phyloP scores from a whole-genome alignment of 1,139 yeast genomes.

The Yamadazyma pseudoaaseri region DNA sequence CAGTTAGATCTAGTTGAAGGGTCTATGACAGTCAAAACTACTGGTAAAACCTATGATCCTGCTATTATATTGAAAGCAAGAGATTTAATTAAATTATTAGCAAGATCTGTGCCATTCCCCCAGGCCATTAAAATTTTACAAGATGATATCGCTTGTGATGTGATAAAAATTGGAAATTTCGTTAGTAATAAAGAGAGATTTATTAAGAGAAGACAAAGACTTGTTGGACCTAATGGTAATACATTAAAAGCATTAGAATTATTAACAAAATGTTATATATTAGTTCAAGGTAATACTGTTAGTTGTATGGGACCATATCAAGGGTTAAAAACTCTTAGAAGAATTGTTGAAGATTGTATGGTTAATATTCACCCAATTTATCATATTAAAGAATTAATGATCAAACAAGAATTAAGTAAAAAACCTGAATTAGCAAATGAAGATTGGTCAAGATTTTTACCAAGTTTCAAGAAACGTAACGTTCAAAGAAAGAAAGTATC shows the following conservation, averaged over 20 bases:
- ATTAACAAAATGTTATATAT: conserved; percentile 86
- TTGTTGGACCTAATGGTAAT: conserved; percentile 96
- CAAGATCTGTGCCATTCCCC: conserved; percentile 96
- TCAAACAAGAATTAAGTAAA: conserved; percentile 89
- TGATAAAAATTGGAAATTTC: conserved; percentile 88
- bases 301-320: conserved; percentile 96
- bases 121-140: conserved; percentile 91
- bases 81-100: conserved; percentile 87
- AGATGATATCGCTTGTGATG: conserved; percentile 94
- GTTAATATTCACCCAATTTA: conserved; percentile 93
- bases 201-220: conserved; percentile 91
- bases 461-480: conserved; percentile 94
- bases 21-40: conserved; percentile 94
- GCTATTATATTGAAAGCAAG: conserved; percentile 92
- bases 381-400: conserved; percentile 96
- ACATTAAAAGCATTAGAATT: conserved; percentile 93
- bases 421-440: conserved; percentile 94
- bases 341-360: conserved; percentile 98
- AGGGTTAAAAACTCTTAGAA: conserved; percentile 87
- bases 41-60: conserved; percentile 94
- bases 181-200: conserved; percentile 91
- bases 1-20: conserved; percentile 92
- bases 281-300: conserved; percentile 97
- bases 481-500: conserved; percentile 89
- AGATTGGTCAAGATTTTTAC: conserved; percentile 96